phyloP scores from a whole-genome alignment of 2,329 filamentous ascomycete genomes.

The Neospermospora avenae region DNA sequence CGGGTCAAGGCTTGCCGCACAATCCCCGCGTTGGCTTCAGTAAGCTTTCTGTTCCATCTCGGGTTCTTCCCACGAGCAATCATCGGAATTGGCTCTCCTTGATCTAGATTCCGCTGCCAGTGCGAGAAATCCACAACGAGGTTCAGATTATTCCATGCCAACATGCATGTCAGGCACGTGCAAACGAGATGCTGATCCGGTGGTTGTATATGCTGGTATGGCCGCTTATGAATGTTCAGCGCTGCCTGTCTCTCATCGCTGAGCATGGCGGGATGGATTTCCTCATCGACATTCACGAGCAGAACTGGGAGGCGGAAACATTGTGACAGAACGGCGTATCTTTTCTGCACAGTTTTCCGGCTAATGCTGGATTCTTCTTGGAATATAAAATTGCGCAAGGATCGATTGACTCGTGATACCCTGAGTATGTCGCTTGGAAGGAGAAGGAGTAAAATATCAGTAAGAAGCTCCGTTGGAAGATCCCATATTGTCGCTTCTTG shows the following conservation, averaged over 20 bases:
- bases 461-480: constrained; percentile 51
- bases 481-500: constrained; percentile 40
- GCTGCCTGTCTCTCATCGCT: constrained; percentile 40
- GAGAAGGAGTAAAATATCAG: constrained; percentile 45
- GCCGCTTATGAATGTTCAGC: constrained; percentile 43
- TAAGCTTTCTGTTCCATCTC: constrained; percentile 48
- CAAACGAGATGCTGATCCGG: constrained; percentile 48
- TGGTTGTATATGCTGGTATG: constrained; percentile 49
- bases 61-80: constrained; percentile 46
- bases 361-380: constrained; percentile 44
- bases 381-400: constrained; percentile 43
- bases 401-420: constrained; percentile 42
- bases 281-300: constrained; percentile 40
- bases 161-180: constrained; percentile 53
- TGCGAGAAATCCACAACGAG: constrained; percentile 53
- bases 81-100: constrained; percentile 49
- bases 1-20: constrained; percentile 45
- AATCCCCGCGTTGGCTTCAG: constrained; percentile 42
- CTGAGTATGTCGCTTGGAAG: constrained; percentile 49
- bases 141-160: constrained; percentile 55
- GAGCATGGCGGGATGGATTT: constrained; percentile 39
- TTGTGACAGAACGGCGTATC: constrained; percentile 48
- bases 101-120: constrained; percentile 52
- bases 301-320: constrained; percentile 51
- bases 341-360: constrained; percentile 41